A percentile compares a stretch with the other conserved stretches of the same genome.
Evolutionary conservation across 257 asterid species (phyloP).

Genomic region (Penstemon newberryi): DNA sequence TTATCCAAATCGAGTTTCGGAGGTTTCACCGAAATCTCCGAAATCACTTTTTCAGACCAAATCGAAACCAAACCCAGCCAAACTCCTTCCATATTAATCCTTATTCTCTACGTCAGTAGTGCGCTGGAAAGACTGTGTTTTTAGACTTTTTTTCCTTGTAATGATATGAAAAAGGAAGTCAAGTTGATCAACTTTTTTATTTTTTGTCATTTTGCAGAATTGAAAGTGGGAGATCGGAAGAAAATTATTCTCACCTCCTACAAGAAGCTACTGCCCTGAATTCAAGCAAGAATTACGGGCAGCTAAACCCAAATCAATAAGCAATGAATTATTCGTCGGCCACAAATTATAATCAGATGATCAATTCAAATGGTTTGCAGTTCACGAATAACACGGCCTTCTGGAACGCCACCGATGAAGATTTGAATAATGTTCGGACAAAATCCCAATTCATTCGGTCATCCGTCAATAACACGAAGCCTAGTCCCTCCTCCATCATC

Average conservation of each 20-base stretch:
- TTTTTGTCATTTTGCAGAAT: constrained; percentile 58
- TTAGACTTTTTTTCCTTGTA: constrained; percentile 31
- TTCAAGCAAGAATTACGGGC: constrained; percentile 51
- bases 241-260: constrained; percentile 41
- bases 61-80: too few relatives aligned
- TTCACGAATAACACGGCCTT: constrained; percentile 26
- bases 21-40: too few relatives aligned
- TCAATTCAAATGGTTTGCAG: constrained; percentile 24
- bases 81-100: too few relatives aligned
- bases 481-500: constrained; percentile 20
- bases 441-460: constrained; percentile 28
- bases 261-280: constrained; percentile 31
- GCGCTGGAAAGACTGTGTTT: constrained; percentile 18
- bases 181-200: constrained; percentile 38
- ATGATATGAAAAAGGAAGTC: constrained; percentile 34
- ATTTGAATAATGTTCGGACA: constrained; percentile 21
- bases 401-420: constrained; percentile 31
- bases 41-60: too few relatives aligned
- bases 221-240: constrained; percentile 15
- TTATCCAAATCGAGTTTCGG: too few relatives aligned
- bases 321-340: constrained; percentile 29
- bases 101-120: background rate
- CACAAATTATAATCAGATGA: constrained; percentile 13
- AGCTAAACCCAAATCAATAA: constrained; percentile 29
- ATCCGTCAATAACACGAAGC: constrained; percentile 12